Conservation (phyloP, 2,329 filamentous ascomycete species). For the Rosellinia necatrix region DNA sequence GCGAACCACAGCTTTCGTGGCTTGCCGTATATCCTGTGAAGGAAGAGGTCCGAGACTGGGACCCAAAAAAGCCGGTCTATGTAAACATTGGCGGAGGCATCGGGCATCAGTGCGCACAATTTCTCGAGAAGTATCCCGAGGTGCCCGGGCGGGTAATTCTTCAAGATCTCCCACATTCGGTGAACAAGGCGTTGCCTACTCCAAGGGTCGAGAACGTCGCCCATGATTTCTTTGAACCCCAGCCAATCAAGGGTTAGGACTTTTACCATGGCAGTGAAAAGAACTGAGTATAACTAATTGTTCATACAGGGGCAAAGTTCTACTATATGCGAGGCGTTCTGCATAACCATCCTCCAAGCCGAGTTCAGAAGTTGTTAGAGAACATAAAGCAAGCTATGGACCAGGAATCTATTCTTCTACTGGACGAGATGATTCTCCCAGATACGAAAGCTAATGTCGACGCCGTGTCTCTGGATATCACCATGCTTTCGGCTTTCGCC, state of each 20-base stretch:
- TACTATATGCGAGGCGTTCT: conserved; percentile 31
- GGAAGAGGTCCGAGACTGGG: background rate
- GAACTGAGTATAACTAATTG: no score
- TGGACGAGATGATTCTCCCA: conserved; percentile 33
- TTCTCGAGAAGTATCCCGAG: conserved; percentile 24
- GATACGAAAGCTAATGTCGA: background rate
- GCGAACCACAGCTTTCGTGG: conserved; percentile 27
- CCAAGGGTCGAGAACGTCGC: conserved; percentile 28
- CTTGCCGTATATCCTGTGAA: conserved; percentile 30
- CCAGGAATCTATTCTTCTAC: conserved; percentile 22
- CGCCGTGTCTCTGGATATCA: conserved; percentile 24
- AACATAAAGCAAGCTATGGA: conserved; percentile 23
- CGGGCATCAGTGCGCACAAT: conserved; percentile 29
- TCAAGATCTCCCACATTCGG: conserved; percentile 24
- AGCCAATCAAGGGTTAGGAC: conserved; percentile 26
- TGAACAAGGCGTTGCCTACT: conserved; percentile 16
- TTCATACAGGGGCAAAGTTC: conserved; percentile 30
- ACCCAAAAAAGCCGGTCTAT: background rate
- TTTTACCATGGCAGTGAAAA: no score
- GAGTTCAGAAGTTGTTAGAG: conserved; percentile 13
- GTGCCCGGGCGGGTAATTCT: conserved; percentile 24
- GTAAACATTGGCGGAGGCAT: conserved; percentile 30
- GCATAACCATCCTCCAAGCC: conserved; percentile 26
- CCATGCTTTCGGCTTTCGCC: conserved; percentile 26
- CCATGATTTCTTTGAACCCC: conserved; percentile 26